phyloP scores from a whole-genome alignment of 2,329 filamentous ascomycete species.

The Blastomyces gilchristii region DNA sequence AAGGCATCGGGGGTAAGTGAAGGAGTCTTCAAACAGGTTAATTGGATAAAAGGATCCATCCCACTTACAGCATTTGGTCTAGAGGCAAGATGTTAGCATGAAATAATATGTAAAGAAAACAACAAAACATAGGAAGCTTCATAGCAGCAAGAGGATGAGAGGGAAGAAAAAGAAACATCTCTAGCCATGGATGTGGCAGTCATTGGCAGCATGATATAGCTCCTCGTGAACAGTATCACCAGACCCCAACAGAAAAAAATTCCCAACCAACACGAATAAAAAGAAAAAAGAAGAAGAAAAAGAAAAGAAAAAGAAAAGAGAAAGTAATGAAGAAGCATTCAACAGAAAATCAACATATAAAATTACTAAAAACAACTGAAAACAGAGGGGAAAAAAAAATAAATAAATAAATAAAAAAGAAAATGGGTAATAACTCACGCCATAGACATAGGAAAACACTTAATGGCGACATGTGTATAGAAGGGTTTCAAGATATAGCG shows the following conservation, averaged over 20 bases:
- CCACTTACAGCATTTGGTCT: constrained; percentile 46
- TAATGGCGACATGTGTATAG: constrained; percentile 89
- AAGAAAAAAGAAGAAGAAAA: background rate
- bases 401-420: background rate
- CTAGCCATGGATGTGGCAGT: background rate
- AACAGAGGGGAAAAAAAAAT: background rate
- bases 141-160: background rate
- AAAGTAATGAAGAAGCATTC: too few species aligned
- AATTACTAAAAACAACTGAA: background rate
- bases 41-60: background rate
- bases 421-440: constrained; percentile 46
- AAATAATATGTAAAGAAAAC: background rate
- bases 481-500: constrained; percentile 96
- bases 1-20: background rate
- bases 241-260: background rate
- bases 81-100: background rate
- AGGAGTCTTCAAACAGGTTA: background rate
- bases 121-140: background rate
- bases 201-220: background rate
- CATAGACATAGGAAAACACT: constrained; percentile 92
- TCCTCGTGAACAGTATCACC: too few species aligned
- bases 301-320: background rate
- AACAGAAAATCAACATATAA: background rate
- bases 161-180: background rate
- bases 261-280: background rate